Evolutionary conservation across 1,284 basidiomycete species (phyloP), one percentile per base, ranked within the genome.

Genomic region (Anthracocystis setariae): DNA sequence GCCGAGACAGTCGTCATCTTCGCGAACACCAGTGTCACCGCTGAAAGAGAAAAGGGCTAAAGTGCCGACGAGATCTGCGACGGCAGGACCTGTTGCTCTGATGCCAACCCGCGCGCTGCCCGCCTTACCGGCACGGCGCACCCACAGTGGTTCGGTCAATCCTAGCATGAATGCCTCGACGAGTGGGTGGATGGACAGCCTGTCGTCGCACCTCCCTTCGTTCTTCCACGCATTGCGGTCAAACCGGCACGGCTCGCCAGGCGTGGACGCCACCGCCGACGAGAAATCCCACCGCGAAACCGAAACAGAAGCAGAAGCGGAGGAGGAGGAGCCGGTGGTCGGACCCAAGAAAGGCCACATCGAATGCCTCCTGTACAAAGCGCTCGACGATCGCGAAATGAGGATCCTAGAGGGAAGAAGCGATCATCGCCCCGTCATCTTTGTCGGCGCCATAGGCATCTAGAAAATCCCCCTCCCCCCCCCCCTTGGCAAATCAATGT

Each of bases 341-440:
- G 77, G 77, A 23, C 77, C 77, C 0, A 55, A 52, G 13, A 66
- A 39, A 9, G 77, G 77, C 20, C 49, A 54, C 7, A 69, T 79
- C 27, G 81, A 82, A 20, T 91, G 90, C 78, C 80, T 92, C 13
- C 85, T 85, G 43, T 93, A 93, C 79, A 84, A 86, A 70, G 90
- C 90, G 18, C 84, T 93, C 40, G 90, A 92, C 73, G 91, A 93
- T 78, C 85, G 85, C 27, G 88, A 86, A 10, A 92, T 92, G 91
- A 86, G 88, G 52, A 84, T 87, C 47, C 79, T 93, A 32, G 90
- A 91, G 79, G 92, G 74, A 7, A 47, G 78, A 17, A 74, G 69
- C 45, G 84, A 84, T 56, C 84, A 84, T 57, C 84, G 91, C 46
- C 91, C 91, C 0, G 91, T 92, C 24, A 88, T 92, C 39, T 78